Percentiles rank a stretch among this genome's conserved stretches.
phyloP scores from a whole-genome alignment of 2,329 filamentous ascomycete species.

The Pseudogymnoascus sp. region DNA sequence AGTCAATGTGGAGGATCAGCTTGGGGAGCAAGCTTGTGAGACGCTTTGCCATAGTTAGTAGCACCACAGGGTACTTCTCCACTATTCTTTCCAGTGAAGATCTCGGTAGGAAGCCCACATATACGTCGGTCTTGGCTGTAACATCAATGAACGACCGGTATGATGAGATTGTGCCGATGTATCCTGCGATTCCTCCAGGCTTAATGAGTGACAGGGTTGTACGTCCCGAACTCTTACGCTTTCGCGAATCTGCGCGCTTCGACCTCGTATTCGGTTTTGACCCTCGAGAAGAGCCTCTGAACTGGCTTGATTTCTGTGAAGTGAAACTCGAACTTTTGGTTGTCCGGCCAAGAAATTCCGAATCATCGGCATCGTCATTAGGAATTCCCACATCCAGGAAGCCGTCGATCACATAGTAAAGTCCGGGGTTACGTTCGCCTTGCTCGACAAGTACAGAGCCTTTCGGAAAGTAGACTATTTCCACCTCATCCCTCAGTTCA shows the following conservation, averaged over 20 bases:
- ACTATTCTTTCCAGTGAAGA: conserved; percentile 83
- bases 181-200: conserved; percentile 87
- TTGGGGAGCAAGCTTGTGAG: conserved; percentile 83
- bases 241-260: conserved; percentile 37
- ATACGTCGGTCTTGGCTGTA: conserved; percentile 94
- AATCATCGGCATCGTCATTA: conserved; percentile 38
- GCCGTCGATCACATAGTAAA: conserved; percentile 97
- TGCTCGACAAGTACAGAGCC: conserved; percentile 92
- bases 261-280: conserved; percentile 18
- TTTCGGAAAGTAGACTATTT: conserved; percentile 96
- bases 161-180: conserved; percentile 88
- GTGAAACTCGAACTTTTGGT: conserved; percentile 12
- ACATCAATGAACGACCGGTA: conserved; percentile 96
- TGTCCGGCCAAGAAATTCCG: conserved; percentile 24
- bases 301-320: conserved; percentile 31
- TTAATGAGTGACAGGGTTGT: conserved; percentile 85
- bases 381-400: conserved; percentile 93
- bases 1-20: conserved; percentile 92
- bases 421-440: conserved; percentile 88
- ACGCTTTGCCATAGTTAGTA: conserved; percentile 93
- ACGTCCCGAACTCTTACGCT: conserved; percentile 44
- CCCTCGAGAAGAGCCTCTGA: conserved; percentile 34
- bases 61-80: conserved; percentile 82
- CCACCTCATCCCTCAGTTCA: conserved; percentile 84
- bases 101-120: conserved; percentile 88